phyloP scores from a whole-genome alignment of 345 rosid genomes.

The Toxicodendron radicans region DNA sequence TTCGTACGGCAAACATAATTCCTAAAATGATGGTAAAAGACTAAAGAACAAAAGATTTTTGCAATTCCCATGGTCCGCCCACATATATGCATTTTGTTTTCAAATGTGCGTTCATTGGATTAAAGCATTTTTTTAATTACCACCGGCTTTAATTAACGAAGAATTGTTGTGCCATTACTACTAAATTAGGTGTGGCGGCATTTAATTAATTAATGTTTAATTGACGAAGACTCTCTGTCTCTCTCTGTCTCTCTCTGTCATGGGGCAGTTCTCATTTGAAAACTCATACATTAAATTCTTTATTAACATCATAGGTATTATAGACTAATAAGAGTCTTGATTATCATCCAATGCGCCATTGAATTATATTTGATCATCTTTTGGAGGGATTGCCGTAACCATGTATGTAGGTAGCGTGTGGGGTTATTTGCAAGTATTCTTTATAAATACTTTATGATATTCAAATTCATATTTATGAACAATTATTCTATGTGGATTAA shows the following conservation, averaged over 20 bases:
- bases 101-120: not conserved
- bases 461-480: no score
- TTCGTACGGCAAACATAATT: not conserved
- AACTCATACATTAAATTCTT: not conserved
- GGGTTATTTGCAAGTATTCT: no score
- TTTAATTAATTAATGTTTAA: no score
- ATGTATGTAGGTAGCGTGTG: no score
- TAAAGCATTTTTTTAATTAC: not conserved
- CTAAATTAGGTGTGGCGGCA: not conserved
- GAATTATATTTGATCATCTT: not conserved
- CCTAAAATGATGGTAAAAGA: not conserved
- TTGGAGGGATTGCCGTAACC: not conserved
- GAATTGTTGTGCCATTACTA: not conserved
- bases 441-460: no score
- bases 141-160: not conserved
- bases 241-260: not conserved
- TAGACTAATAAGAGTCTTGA: not conserved
- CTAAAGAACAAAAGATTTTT: no score
- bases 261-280: slow-evolving; percentile 2
- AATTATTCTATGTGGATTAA: no score
- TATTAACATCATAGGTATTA: not conserved
- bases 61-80: not conserved
- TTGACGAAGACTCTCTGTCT: not conserved
- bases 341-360: not conserved
- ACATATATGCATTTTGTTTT: not conserved